Evolutionary conservation across 2,329 filamentous ascomycete genomes (phyloP).

Genomic region (Clonostachys rhizophaga): DNA sequence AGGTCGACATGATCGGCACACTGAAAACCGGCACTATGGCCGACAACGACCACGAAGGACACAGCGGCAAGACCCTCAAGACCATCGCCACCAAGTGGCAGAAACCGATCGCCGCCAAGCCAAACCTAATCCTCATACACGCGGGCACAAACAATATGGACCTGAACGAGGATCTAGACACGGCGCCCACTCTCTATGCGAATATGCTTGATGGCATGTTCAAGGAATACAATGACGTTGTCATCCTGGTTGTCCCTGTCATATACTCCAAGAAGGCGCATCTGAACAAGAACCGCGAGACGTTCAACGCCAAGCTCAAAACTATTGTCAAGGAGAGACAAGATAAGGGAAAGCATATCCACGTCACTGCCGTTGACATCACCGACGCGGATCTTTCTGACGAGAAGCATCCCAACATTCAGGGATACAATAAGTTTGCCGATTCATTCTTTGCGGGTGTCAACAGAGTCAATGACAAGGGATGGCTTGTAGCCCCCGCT

Average conservation of each 20-base stretch:
- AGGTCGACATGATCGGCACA: constrained; percentile 7
- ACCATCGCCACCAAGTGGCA: constrained; percentile 4
- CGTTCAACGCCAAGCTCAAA: constrained; percentile 22
- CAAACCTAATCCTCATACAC: constrained; percentile 14
- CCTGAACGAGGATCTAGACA: constrained; percentile 3
- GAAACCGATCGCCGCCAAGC: constrained; percentile 3
- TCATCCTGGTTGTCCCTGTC: constrained; percentile 10
- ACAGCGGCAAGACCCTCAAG: constrained; percentile 5
- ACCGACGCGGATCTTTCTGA: constrained; percentile 2
- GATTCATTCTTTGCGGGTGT: constrained; percentile 21
- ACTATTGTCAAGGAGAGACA: constrained; percentile 10
- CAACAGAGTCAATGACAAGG: constrained; percentile 10
- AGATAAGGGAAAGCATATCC: constrained; percentile 5
- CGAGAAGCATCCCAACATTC: constrained; percentile 2
- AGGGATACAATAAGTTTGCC: constrained; percentile 32
- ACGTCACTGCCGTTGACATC: constrained; percentile 5
- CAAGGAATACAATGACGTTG: constrained; percentile 4
- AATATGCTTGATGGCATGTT: constrained; percentile 9
- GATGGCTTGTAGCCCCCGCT: constrained; percentile 6
- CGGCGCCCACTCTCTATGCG: constrained; percentile 7
- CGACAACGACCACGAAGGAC: constrained; percentile 10
- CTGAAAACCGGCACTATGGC: constrained; percentile 3
- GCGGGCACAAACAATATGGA: constrained; percentile 14
- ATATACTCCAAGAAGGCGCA: constrained; percentile 12
- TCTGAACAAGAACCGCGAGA: constrained; percentile 11